A percentile compares a stretch with the other conserved stretches of the same genome.
These are phyloP conservation scores for Lepidium didymum DNA, from an alignment of 345 rosid genomes.

Conservation along the genomic window DNA sequence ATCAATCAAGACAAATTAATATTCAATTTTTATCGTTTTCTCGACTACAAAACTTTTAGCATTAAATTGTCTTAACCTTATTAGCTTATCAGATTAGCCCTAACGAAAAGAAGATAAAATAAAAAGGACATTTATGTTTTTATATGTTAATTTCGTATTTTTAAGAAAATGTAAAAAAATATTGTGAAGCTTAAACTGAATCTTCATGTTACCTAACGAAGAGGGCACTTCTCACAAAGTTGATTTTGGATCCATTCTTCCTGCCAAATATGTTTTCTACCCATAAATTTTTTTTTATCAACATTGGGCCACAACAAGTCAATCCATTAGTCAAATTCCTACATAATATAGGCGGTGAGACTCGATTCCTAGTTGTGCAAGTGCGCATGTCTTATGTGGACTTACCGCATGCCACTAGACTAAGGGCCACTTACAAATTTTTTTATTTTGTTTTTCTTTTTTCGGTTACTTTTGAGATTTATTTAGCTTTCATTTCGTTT, in stretches of 20 bases:
- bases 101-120: slow-evolving; percentile 22
- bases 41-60: slow-evolving; percentile 17
- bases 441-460: slow-evolving; percentile 7
- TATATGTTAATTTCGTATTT: not conserved
- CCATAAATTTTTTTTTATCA: not conserved
- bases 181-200: slow-evolving; percentile 27
- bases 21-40: not conserved
- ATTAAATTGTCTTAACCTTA: slow-evolving; percentile 18
- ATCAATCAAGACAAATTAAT: slow-evolving; percentile 9
- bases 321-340: no score
- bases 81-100: slow-evolving; percentile 30
- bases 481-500: slow-evolving; percentile 10
- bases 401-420: no score
- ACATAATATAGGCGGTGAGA: no score
- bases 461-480: slow-evolving; percentile 26
- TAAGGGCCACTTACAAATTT: no score
- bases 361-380: no score
- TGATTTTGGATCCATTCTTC: slow-evolving; percentile 22
- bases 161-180: slow-evolving; percentile 5
- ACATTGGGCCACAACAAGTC: no score
- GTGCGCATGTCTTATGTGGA: no score
- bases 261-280: not conserved
- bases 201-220: slow-evolving; percentile 15
- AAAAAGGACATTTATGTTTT: slow-evolving; percentile 19
- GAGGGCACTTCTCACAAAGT: slow-evolving; percentile 22